phyloP scores from a whole-genome alignment of 2,329 filamentous ascomycete genomes.

The Fusarium pilosicola region DNA sequence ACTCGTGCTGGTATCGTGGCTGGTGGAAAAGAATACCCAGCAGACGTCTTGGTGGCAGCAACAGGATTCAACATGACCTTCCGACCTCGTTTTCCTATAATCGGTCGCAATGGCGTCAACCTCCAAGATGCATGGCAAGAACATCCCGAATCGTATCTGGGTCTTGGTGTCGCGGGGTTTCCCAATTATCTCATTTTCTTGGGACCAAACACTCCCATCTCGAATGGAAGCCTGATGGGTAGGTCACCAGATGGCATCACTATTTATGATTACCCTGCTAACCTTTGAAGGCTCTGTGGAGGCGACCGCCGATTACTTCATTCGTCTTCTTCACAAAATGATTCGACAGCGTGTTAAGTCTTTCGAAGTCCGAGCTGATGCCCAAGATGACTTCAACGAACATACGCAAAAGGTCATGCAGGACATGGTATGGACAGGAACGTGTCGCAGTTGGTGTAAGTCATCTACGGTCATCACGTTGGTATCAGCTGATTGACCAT shows the following conservation, averaged over 20 bases:
- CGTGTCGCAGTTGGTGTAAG: background rate
- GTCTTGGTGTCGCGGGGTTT: constrained; percentile 60
- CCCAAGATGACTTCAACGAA: background rate
- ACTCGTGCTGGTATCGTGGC: constrained; percentile 59
- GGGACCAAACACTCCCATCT: constrained; percentile 54
- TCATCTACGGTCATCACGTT: rapidly evolving
- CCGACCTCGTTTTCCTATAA: constrained; percentile 60
- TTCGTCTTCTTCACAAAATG: background rate
- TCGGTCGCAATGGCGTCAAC: constrained; percentile 59
- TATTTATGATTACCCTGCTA: too few relatives aligned
- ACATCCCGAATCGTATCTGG: constrained; percentile 63
- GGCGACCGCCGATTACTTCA: background rate
- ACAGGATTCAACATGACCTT: constrained; percentile 67
- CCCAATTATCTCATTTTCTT: constrained; percentile 65
- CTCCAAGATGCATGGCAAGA: constrained; percentile 60
- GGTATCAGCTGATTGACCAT: too few relatives aligned
- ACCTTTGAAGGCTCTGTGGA: background rate
- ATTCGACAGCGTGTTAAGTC: background rate
- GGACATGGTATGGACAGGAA: background rate
- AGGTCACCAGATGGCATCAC: too few relatives aligned
- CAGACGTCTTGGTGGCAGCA: constrained; percentile 68
- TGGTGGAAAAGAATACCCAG: constrained; percentile 56
- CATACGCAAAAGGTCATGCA: background rate
- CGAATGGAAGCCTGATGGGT: constrained; percentile 37
- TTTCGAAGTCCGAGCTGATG: background rate